A percentile compares a stretch with the other conserved stretches of the same genome.
Evolutionary conservation across 306 rosid species (phyloP).

Genomic region (Herpetospermum pedunculosum): DNA sequence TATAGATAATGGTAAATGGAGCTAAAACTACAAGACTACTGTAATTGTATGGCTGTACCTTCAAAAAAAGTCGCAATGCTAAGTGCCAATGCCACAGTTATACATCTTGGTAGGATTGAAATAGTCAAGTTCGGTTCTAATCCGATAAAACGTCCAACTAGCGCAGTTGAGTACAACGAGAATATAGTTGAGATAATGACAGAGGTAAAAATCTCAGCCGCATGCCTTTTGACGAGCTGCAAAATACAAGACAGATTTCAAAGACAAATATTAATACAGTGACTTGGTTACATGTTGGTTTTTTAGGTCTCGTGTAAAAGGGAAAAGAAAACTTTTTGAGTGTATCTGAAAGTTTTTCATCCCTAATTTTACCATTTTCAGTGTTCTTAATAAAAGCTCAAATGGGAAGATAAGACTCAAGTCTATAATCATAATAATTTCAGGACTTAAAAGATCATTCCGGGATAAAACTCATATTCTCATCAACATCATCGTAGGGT

Average conservation of each 20-base stretch:
- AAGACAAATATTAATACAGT: not conserved
- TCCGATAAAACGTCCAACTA: constrained; percentile 74
- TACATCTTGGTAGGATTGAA: constrained; percentile 85
- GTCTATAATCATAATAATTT: not conserved
- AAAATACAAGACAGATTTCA: constrained; percentile 5
- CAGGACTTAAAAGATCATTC: not conserved
- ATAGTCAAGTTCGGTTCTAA: constrained; percentile 75
- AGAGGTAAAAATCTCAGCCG: constrained; percentile 92
- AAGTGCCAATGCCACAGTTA: constrained; percentile 92
- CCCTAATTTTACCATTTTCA: not conserved
- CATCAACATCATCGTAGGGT: not conserved
- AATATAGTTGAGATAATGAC: constrained; percentile 71
- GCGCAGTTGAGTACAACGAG: constrained; percentile 89
- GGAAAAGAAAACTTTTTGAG: not conserved
- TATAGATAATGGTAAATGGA: not conserved
- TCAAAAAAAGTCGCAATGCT: constrained; percentile 89
- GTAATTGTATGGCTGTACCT: constrained; percentile 34
- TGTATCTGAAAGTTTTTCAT: not conserved
- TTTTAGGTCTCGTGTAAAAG: not conserved
- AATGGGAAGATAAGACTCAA: not conserved
- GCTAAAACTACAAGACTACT: not conserved
- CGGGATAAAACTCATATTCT: not conserved
- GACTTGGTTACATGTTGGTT: not conserved
- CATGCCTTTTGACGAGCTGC: constrained; percentile 96
- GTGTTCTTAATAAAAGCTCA: not conserved